Base-by-base conservation (phyloP, 1,284 basidiomycete genomes). In the Rhodotorula glutinis region DNA sequence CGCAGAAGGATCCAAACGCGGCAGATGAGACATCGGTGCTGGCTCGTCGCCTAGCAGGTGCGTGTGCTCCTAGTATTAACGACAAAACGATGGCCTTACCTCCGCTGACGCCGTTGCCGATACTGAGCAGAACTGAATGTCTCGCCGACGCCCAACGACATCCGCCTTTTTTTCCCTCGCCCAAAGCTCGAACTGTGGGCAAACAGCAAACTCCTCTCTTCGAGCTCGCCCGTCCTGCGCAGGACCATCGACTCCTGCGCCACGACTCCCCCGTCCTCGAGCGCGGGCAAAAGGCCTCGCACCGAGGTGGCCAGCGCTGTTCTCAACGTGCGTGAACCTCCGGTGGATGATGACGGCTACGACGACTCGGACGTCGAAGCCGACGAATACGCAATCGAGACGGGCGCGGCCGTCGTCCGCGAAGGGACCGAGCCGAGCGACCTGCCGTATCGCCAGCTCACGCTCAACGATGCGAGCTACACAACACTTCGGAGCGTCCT, bases 401-500 rank as follows among this genome's bases (percentile, higher is more conserved):
- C 3, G 17, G 46, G 46, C 17, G 17, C n/a, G 4, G 46, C 21
- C 46, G 46, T n/a, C 13, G 46, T 11, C n/a, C 46, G 46, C 21
- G 46, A 38, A 38, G 33, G 33, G 33, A 38, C 33, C 33, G 33
- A 38, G 33, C 33, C 5, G 33, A 38, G 46, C 46, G 46, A 47
- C 3, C n/a, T 47, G 23, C 23, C 46, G 10, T 47, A 47, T 23
- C 46, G 46, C 47, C 29, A 29, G 13, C 52, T 70, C 49, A 9
- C 5, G 0, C 13, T 73, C 38, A 60, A 41, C 29, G 57, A 60
- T 29, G 29, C 63, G n/a, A 40, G 63, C 4, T 79, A 75, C 63
- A 67, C 75, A 0, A 78, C 77, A 0, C 78, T 76, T 68, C 73
- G 73, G 51, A 73, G 76, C 30, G 69, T 79, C 54, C 69, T 78